These are phyloP conservation scores for Ophiostoma novo-ulmi DNA, from an alignment of 2,329 filamentous ascomycete genomes.

Conservation along the genomic window DNA sequence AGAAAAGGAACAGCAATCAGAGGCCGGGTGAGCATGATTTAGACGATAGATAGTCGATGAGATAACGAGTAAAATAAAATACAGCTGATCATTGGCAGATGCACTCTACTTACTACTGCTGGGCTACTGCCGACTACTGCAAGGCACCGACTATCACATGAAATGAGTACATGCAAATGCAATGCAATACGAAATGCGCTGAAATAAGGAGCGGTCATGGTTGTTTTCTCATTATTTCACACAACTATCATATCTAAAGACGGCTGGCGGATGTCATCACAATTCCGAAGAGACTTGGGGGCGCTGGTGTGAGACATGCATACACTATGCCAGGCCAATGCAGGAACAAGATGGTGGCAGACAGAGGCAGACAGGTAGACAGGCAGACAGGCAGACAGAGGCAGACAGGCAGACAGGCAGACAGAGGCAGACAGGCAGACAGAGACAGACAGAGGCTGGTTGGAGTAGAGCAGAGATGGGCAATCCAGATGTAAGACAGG, in stretches of 20 bases:
- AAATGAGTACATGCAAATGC: not conserved
- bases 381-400: too few species aligned
- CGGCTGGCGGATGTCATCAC: not conserved
- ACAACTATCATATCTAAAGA: not conserved
- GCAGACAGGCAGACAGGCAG: not conserved
- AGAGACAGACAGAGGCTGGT: not conserved
- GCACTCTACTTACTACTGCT: not conserved
- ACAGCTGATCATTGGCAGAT: too few species aligned
- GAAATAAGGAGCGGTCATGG: too few species aligned
- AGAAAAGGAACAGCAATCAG: not conserved
- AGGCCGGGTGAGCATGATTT: too few species aligned
- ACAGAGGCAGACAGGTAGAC: not conserved
- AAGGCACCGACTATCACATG: not conserved
- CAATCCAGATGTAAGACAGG: not conserved
- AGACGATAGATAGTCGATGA: too few species aligned
- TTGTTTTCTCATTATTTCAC: too few species aligned
- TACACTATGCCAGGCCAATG: not conserved
- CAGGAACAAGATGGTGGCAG: not conserved
- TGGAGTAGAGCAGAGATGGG: not conserved
- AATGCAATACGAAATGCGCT: too few species aligned
- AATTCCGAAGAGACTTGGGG: not conserved
- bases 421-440: not conserved
- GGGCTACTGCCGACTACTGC: not conserved
- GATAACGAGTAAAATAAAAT: too few species aligned
- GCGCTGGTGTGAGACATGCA: conserved; percentile 5